Conservation (phyloP, 1,284 basidiomycete species). For the Moesziomyces globuligerus region DNA sequence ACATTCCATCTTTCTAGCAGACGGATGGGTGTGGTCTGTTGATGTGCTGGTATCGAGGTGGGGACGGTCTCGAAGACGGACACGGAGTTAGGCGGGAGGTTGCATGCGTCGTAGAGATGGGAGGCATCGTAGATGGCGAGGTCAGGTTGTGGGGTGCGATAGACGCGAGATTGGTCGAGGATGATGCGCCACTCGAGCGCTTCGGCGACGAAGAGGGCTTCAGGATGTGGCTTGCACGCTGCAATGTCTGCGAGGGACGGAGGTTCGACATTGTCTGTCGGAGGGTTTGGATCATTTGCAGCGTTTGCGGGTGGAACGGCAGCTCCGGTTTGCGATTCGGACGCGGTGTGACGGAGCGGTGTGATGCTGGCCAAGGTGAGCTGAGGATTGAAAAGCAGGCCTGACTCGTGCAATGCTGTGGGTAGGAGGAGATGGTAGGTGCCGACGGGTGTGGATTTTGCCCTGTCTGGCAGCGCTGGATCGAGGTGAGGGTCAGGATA, state of each 20-base stretch:
- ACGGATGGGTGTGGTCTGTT: conserved; percentile 23
- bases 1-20: conserved; percentile 15
- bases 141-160: conserved; percentile 1
- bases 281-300: not conserved
- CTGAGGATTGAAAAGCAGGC: conserved; percentile 40
- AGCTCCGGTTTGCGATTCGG: conserved; percentile 1
- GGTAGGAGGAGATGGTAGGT: conserved; percentile 25
- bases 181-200: conserved; percentile 52
- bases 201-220: conserved; percentile 48
- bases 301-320: not conserved
- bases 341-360: conserved; percentile 3
- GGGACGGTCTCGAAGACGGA: conserved; percentile 37
- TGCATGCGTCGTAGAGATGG: conserved; percentile 37
- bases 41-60: conserved; percentile 12
- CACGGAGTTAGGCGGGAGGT: conserved; percentile 17
- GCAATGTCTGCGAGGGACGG: conserved; percentile 16
- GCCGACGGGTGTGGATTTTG: not conserved
- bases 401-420: conserved; percentile 34
- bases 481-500: conserved; percentile 3
- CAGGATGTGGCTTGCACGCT: conserved; percentile 42
- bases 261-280: not conserved
- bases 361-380: conserved; percentile 16
- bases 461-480: not conserved
- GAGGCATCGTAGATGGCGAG: not conserved
- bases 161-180: conserved; percentile 16